Percentiles rank a stretch among this genome's conserved stretches.
These are phyloP conservation scores for Lentinula sp. DNA, from an alignment of 768 basidiomycete species.

Conservation along the genomic window DNA sequence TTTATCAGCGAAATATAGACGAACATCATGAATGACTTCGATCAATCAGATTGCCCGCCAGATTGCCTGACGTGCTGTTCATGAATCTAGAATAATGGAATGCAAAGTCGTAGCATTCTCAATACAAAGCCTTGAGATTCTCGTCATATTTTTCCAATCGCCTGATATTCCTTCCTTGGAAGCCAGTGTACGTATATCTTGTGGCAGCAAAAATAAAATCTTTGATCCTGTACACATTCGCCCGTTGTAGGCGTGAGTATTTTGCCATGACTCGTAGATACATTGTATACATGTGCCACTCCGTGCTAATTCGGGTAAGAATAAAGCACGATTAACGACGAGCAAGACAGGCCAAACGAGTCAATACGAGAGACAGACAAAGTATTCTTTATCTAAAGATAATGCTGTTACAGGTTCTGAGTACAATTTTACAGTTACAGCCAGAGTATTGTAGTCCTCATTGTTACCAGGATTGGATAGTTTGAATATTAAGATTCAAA, in stretches of 20 bases:
- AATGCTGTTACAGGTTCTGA: too few relatives aligned
- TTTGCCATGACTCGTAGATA: background rate
- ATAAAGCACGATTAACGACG: background rate
- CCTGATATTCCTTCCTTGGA: background rate
- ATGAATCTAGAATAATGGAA: background rate
- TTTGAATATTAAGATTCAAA: background rate
- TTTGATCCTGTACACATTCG: background rate
- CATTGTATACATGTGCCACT: background rate
- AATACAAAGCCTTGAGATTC: too few relatives aligned
- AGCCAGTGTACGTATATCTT: background rate
- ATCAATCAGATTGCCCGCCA: background rate
- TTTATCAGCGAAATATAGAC: background rate
- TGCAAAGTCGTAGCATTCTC: too few relatives aligned
- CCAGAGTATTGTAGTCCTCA: background rate
- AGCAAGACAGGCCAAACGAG: background rate
- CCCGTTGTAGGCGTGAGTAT: background rate
- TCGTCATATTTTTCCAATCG: background rate
- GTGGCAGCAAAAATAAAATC: too few relatives aligned
- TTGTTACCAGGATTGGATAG: background rate
- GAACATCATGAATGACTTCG: background rate
- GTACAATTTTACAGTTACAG: too few relatives aligned
- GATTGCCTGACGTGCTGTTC: background rate
- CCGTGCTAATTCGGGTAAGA: background rate
- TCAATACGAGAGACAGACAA: too few relatives aligned
- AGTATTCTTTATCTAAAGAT: too few relatives aligned